phyloP scores from a whole-genome alignment of 441 rosid genomes.

The Croton laevigatus region DNA sequence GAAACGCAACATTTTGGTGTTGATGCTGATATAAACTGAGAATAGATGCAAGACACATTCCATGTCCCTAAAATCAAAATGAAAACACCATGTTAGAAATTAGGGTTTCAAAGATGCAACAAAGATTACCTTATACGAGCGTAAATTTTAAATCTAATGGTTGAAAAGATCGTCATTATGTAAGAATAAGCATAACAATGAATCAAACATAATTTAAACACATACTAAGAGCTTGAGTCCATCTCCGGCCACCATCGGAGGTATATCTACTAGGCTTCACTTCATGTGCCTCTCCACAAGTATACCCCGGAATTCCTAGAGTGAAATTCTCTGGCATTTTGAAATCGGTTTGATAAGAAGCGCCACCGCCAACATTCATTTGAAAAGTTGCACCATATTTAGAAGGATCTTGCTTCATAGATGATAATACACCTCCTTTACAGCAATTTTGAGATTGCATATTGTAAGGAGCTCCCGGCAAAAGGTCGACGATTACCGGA shows the following conservation, averaged over 20 bases:
- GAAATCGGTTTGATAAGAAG: conserved; percentile 17
- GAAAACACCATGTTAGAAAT: neutral
- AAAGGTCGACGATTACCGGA: conserved; percentile 70
- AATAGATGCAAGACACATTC: conserved; percentile 73
- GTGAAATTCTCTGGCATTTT: conserved; percentile 52
- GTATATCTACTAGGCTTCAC: conserved; percentile 47
- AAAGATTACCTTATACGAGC: too few relatives aligned
- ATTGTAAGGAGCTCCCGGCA: conserved; percentile 62
- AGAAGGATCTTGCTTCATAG: conserved; percentile 54
- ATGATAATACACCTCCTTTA: conserved; percentile 63
- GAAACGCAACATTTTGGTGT: conserved; percentile 87
- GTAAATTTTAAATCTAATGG: too few relatives aligned
- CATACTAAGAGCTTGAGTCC: conserved; percentile 76
- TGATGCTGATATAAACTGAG: conserved; percentile 53
- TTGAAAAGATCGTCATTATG: too few relatives aligned
- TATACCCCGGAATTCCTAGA: conserved; percentile 64
- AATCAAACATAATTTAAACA: too few relatives aligned
- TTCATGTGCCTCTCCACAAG: conserved; percentile 41
- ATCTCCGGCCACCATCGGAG: conserved; percentile 53
- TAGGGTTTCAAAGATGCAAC: neutral
- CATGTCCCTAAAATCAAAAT: neutral
- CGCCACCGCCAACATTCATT: conserved; percentile 32
- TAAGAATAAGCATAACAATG: too few relatives aligned
- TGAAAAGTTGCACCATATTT: conserved; percentile 43
- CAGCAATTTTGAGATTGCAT: conserved; percentile 61